These are phyloP conservation scores for Plasmodium cynomolgi DNA, from an alignment of 169 alveolate genomes.

Conservation along the genomic window DNA sequence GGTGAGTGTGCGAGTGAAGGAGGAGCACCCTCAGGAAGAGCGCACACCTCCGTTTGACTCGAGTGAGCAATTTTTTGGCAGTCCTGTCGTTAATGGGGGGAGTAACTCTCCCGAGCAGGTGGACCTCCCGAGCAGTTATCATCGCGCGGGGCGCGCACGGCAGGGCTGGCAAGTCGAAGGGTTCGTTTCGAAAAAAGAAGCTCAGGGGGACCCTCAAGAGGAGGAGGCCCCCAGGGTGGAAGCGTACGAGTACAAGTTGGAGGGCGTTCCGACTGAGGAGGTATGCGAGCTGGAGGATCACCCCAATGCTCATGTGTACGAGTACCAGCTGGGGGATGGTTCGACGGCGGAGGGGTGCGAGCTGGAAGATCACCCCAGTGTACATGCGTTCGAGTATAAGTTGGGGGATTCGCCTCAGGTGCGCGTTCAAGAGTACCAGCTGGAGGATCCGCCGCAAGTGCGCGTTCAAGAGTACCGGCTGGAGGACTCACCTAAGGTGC, in stretches of 20 bases:
- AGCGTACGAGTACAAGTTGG: not conserved
- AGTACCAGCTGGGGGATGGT: constrained; percentile 2
- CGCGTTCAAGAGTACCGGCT: not conserved
- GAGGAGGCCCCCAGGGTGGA: not conserved
- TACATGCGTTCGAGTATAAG: not conserved
- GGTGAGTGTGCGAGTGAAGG: not conserved
- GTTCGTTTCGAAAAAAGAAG: not conserved
- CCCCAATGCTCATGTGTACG: not conserved
- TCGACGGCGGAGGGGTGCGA: not conserved
- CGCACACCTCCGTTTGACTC: not conserved
- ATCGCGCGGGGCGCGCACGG: not conserved
- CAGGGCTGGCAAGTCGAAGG: not conserved
- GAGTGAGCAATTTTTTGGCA: not conserved
- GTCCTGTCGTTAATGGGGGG: not conserved
- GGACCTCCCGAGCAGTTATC: not conserved
- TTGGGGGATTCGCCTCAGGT: not conserved
- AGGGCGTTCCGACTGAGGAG: not conserved
- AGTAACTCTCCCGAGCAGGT: not conserved
- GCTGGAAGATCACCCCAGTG: not conserved
- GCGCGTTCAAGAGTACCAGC: not conserved
- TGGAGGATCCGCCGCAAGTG: not conserved
- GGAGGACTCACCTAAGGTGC: not conserved
- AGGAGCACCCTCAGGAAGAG: not conserved
- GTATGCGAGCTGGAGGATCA: not conserved
- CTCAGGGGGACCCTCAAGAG: not conserved